These are phyloP conservation scores for Aaosphaeria arxii DNA, from an alignment of 2,329 filamentous ascomycete genomes.

Conservation along the genomic window DNA sequence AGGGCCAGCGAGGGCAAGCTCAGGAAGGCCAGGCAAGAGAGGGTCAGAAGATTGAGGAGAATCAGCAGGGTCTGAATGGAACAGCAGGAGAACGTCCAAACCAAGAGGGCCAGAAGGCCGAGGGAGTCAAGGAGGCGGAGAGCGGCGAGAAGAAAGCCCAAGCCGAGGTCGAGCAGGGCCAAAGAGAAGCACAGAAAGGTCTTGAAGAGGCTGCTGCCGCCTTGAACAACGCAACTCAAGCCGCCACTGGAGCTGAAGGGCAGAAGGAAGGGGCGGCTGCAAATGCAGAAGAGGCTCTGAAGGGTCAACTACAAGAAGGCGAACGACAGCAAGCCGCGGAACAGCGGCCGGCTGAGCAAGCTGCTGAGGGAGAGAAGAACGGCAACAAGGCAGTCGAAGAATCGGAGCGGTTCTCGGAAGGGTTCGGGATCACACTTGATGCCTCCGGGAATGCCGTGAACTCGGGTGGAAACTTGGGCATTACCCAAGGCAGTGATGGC, in stretches of 20 bases:
- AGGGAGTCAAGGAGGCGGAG: neutral
- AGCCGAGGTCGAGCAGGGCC: neutral
- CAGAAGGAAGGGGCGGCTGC: neutral
- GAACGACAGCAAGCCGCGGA: constrained; percentile 8
- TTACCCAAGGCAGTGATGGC: constrained; percentile 30
- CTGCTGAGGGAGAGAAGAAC: constrained; percentile 16
- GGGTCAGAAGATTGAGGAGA: constrained; percentile 1
- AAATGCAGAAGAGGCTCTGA: neutral
- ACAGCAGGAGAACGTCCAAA: neutral
- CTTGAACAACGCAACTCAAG: neutral
- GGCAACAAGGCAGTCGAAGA: constrained; percentile 19
- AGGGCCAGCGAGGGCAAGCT: neutral
- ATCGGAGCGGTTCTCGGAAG: constrained; percentile 27
- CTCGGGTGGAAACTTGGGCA: constrained; percentile 29
- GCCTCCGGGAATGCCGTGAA: constrained; percentile 22
- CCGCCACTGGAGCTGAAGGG: constrained; percentile 3
- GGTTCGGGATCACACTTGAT: constrained; percentile 23
- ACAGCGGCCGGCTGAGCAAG: constrained; percentile 7
- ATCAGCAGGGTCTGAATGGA: neutral
- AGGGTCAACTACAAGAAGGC: neutral
- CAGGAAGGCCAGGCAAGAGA: constrained; percentile 2
- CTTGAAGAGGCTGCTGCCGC: neutral
- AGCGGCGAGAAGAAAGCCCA: neutral
- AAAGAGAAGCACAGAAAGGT: neutral
- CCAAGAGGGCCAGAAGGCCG: neutral